Base-by-base conservation (phyloP, 1,139 yeast genomes). In the Yamadazyma membranifaciens region DNA sequence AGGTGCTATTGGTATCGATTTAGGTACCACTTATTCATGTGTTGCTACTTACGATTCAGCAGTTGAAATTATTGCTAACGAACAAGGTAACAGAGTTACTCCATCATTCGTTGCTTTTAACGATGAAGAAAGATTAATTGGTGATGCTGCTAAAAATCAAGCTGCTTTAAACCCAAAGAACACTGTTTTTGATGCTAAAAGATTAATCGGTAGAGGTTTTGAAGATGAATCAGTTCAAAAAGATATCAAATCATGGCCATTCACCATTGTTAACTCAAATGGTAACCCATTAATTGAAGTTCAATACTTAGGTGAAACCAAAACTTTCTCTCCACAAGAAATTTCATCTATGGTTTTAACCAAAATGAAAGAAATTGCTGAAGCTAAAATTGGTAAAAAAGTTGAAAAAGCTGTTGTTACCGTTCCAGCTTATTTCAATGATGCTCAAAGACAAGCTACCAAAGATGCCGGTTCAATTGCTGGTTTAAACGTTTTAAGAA, bases 131-230 rank as follows among this genome's bases (percentile, higher is more conserved):
- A 87, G 98, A 82, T 82, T 91, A 67, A 88, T 91, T 65, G 98
- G 98, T 80, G 97, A 91, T 77, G 96, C 96, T 63, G 97, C 97
- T 67, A 89, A 89, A 87, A 89, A 89, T 76, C 97, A 89, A 78
- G 96, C 96, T 67, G 96, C 96, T 67, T 78, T 88, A 75, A 88
- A 89, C 89, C 96, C 96, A 73, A 75, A 69, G 63, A 88, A 89
- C 86, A 89, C 97, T 59, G 95, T 89, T 62, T 89, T 89, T 75
- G 97, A 89, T 66, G 96, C 96, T 63, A 89, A 89, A 84, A 92
- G 97, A 80, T 83, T 89, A 52, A 72, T 72, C 50, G 78, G 78
- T 56, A 64, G 78, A 56, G 71, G 65, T 56, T 71, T 63, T 52
- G 60, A 55, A 28, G 78, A 72, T 41, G 60, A 60, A 36, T 71